Base-by-base conservation (phyloP, 1,284 basidiomycete genomes). In the Pseudozyma tsukubaensis region DNA sequence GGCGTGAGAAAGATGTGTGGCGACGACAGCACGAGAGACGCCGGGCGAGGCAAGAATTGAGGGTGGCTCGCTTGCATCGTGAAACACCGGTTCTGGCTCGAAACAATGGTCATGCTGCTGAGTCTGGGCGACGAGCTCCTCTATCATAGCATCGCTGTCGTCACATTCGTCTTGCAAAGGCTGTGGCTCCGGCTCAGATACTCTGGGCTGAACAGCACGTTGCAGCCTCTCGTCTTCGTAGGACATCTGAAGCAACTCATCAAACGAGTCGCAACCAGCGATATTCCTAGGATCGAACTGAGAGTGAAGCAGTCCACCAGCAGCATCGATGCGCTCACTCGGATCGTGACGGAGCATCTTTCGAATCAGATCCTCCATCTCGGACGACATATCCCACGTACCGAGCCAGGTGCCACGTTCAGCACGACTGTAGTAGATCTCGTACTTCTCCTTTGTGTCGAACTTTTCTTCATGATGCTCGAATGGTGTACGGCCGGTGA, bases 401-500 rank as follows among this genome's bases (percentile, higher is more conserved):
- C 76, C 76, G 2, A 74, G 55, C 78, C 78, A 80, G 16, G 40
- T 42, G 19, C 71, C 69, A 14, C 53, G 51, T 24, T 72, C 55
- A 12, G 74, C 78, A n/a, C 78, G 63, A 18, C 54, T 37, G 59
- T 80, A 80, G 59, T 80, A 80, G n/a, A 56, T 57, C 35, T 78
- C 49, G 34, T 74, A 69, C 49, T 78, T 68, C 12, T 80, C 76
- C 48, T 66, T 67, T 37, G 59, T 61, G 16, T 69, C 56, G 44
- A 77, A 72, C 44, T 70, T 62, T 35, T 81, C 79, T 32, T 77
- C 70, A 19, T 70, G 63, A 32, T 64, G 59, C 50, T 81, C 79
- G 53, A 81, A 81, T 3, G 79, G 79, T 1, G 79, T 79, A 4
- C 79, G 62, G 12, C 78, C 78, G 0, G 76, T 76, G 18, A 71